Base-by-base conservation (phyloP, 495 filamentous ascomycete genomes). In the Elasticomyces elasticus region DNA sequence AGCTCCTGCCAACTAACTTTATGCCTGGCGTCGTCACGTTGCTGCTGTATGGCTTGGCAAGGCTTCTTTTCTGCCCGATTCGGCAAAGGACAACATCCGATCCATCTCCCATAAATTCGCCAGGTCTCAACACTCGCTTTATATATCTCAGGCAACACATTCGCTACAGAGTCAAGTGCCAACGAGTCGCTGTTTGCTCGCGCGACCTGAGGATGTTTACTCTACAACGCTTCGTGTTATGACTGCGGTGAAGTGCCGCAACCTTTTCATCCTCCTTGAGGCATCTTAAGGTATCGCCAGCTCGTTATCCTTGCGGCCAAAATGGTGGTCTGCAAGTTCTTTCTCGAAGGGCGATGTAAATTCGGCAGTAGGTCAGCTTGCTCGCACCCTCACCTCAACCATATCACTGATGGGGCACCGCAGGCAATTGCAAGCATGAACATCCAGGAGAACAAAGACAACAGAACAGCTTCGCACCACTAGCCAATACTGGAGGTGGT, bases 271-370 rank as follows among this genome's bases (percentile, higher is more conserved):
- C 15, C 35, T 40, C 13, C 35, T 12, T 40, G 5, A 40, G 13
- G 35, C 12, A n/a, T n/a, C n/a, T n/a, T n/a, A n/a, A n/a, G n/a
- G n/a, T n/a, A n/a, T n/a, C n/a, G 5, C 35, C 12, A 15, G 35
- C 35, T 15, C 7, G 15, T 7, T 7, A 15, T 7, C 30, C 30
- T 33, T 33, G 12, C 35, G 5, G n/a, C n/a, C 24, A 49, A 26
- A 2, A 51, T 51, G 48, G 48, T 51, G 23, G 68, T 89, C 59
- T 94, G 88, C 74, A 75, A 63, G 33, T 90, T 79, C 65, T 94
- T 74, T 62, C 79, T 79, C 66, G 78, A 82, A 66, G 86, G 85
- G 41, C 74, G 76, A 48, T 94, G 88, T 74, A 81, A 73, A 61
- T 83, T 76, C 63, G 88, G 87, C 62, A 56, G 55, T 71, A 51